Base-by-base conservation (phyloP, 2,329 filamentous ascomycete genomes). In the Macroventuria anomochaeta region DNA sequence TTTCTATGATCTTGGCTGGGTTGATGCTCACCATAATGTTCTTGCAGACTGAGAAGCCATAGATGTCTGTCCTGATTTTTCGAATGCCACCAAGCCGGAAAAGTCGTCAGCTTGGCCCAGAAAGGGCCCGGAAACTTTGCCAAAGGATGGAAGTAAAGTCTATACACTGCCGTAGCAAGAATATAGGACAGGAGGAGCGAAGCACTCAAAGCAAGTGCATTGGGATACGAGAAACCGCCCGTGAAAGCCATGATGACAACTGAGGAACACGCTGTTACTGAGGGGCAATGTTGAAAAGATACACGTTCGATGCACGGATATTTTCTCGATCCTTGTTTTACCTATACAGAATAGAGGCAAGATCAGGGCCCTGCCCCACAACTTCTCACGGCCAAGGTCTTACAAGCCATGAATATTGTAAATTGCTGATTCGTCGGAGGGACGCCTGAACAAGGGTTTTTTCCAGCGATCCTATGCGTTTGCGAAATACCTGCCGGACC, bases 31-130 rank as follows among this genome's bases (percentile, higher is more conserved):
- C 53, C 53, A 15, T 93, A 90, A 70, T 81, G 81, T 65, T 87
- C 77, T 70, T 93, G 90, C 65, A 88, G 77, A 15, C 81, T 78
- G 77, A 86, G 87, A 60, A 91, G 85, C 70, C 88, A 85, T n/a
- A 91, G 78, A 67, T 91, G 88, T 1, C 88, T 81, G 65, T 90
- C 87, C 37, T 88, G 88, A 63, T 84, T 87, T 72, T 85, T 87
- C 29, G 87, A 87, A 62, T 90, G 84, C 73, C 89, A 91, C 29
- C 56, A 65, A 1, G 62, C 53, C 3, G 59, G 61, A 7, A 64
- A 21, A 1, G 42, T 46, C 1, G 55, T 53, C 7, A 55, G 23
- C 20, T 52, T 56, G 8, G 55, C 55, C 47, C 59, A 55, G 37
- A 65, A 29, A 7, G 63, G 63, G 1, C 63, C 63, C 3, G 60